Evolutionary conservation across 1,284 basidiomycete species (phyloP), one percentile per base, ranked within the genome.

Genomic region (Wallemia ichthyophaga): DNA sequence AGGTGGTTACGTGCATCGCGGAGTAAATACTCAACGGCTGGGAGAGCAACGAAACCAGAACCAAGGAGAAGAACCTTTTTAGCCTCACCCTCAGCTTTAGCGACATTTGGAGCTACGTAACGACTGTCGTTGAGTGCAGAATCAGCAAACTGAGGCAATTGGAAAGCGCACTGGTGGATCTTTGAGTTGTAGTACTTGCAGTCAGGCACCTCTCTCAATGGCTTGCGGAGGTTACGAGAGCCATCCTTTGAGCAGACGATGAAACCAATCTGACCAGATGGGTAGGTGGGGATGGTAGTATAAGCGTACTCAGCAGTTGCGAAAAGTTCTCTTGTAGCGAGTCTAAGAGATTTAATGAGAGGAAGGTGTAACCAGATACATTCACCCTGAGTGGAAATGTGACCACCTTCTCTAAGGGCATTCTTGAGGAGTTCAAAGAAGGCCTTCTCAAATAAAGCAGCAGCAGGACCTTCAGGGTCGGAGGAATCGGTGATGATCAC

Each of bases 401-500:
- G 81, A 27, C 92, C 92, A 58, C 87, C 89, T 1, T 83, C 83
- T 59, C 82, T 76, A 64, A 98, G 78, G 0, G 92, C 86, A 64
- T 86, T 81, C 68, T 87, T 79, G 62, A 98, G 78, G 58, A 98
- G 80, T 69, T 88, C 78, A 74, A 96, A 99, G 78, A 95, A 98
- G 1, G 91, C 85, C 70, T 89, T 85, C 73, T 98, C 79, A 78
- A 98, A 98, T 64, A 98, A 82, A 26, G 85, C 80, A 61, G 82
- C 82, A 58, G 92, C 92, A 56, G 92, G 92, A 48, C 94, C 92
- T 62, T 95, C 89, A 57, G 94, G 92, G 72, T 98, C 94, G 25
- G 91, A 96, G 33, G 91, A 96, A 72, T 98, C 92, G 64, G 88
- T 98, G 74, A 98, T 85, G 75, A 98, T 96, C 64, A 86, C 87